Percentiles rank a stretch among this genome's conserved stretches.
phyloP scores from a whole-genome alignment of 257 asterid genomes.

The Gentiana macrophylla region DNA sequence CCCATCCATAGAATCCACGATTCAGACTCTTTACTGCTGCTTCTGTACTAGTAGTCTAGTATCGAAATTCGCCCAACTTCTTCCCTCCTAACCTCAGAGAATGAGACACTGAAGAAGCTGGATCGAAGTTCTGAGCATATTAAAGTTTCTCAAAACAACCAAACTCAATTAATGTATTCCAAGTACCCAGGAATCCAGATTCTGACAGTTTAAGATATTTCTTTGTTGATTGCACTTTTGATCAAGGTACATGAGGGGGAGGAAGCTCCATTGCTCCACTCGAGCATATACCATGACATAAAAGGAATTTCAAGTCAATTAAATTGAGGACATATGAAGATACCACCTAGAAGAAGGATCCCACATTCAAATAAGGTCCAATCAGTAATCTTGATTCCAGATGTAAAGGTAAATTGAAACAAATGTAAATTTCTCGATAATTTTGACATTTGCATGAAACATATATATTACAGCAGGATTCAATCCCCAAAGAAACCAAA shows the following conservation, averaged over 20 bases:
- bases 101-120: not conserved
- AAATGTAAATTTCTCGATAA: slow-evolving; percentile 8
- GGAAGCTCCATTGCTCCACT: not conserved
- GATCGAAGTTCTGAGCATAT: too few relatives aligned
- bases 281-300: not conserved
- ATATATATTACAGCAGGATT: not conserved
- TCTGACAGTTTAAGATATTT: not conserved
- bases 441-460: slow-evolving; percentile 2
- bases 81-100: not conserved
- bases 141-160: not conserved
- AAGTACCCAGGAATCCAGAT: not conserved
- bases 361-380: slow-evolving; percentile 4
- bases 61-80: too few relatives aligned
- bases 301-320: not conserved
- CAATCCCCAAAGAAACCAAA: slow-evolving; percentile 10
- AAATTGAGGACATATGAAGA: not conserved
- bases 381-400: slow-evolving; percentile 9
- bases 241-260: not conserved
- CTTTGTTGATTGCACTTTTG: not conserved
- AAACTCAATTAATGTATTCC: not conserved
- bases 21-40: too few relatives aligned
- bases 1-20: too few relatives aligned
- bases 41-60: too few relatives aligned
- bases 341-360: not conserved
- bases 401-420: too few relatives aligned